Conservation (phyloP, 2,329 filamentous ascomycete genomes). For the Fusarium cicatricum region DNA sequence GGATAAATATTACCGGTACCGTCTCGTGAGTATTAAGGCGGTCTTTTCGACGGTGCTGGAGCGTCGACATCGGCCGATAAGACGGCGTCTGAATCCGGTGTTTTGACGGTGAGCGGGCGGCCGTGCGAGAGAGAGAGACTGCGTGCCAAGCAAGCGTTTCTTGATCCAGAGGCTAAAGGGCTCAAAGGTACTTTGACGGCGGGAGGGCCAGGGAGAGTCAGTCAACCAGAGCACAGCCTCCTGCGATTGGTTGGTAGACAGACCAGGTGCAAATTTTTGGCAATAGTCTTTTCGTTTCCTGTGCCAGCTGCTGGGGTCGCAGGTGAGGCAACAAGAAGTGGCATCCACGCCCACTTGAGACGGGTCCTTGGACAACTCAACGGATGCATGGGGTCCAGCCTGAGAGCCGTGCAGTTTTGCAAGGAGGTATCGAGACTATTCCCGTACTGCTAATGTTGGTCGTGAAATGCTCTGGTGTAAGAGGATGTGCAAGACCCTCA, state of each 20-base stretch:
- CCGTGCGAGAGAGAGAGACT: conserved; percentile 20
- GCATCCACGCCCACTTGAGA: conserved; percentile 21
- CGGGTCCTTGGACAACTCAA: conserved; percentile 32
- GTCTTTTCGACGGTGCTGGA: conserved; percentile 15
- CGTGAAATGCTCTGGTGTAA: conserved; percentile 28
- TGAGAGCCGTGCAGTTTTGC: conserved; percentile 9
- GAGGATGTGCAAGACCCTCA: conserved; percentile 24
- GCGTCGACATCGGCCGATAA: conserved; percentile 20
- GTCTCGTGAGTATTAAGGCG: conserved; percentile 5
- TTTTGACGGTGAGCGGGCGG: conserved; percentile 20
- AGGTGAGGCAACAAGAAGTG: conserved; percentile 20
- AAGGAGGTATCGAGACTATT: conserved; percentile 13
- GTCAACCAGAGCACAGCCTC: conserved; percentile 6
- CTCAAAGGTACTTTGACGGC: conserved; percentile 13
- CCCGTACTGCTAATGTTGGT: conserved; percentile 28
- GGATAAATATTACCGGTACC: not conserved
- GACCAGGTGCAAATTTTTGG: conserved; percentile 30
- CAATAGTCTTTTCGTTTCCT: conserved; percentile 33
- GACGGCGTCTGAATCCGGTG: conserved; percentile 30
- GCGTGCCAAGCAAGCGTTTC: conserved; percentile 21
- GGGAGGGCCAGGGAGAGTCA: conserved; percentile 17
- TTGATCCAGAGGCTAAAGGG: conserved; percentile 15
- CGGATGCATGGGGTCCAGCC: conserved; percentile 16
- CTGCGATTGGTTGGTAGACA: conserved; percentile 25
- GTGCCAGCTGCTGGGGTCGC: conserved; percentile 17